Evolutionary conservation across 2,329 filamentous ascomycete species (phyloP).

Genomic region (Aspergillus hortae): DNA sequence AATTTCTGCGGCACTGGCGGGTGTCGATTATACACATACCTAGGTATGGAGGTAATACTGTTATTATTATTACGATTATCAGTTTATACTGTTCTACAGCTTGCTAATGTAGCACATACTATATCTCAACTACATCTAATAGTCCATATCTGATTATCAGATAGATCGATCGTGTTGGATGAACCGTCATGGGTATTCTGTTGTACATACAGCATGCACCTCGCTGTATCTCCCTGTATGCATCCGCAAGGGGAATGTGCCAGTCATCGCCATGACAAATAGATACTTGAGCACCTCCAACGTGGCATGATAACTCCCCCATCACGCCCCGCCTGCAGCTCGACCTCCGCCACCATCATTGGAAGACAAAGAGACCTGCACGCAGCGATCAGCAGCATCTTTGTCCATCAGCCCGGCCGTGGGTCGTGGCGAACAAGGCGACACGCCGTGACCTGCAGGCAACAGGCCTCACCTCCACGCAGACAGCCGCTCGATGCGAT

Average conservation of each 20-base stretch:
- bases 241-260: too few species aligned
- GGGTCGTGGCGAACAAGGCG: neutral
- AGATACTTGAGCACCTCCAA: neutral
- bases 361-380: too few species aligned
- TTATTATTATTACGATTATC: too few species aligned
- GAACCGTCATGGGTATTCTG: too few species aligned
- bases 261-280: neutral
- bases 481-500: neutral
- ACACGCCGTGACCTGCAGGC: neutral
- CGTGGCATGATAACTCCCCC: constrained; percentile 1
- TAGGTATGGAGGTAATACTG: too few species aligned
- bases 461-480: neutral
- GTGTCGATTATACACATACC: too few species aligned
- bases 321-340: neutral
- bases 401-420: neutral
- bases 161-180: too few species aligned
- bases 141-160: neutral
- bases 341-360: neutral
- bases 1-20: constrained; percentile 9
- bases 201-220: too few species aligned
- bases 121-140: neutral
- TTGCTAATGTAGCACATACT: neutral
- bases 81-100: too few species aligned
- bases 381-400: neutral
- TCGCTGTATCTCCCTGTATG: too few species aligned